Base-by-base conservation (phyloP, 805 yeast species). In the Candida chauliodis region DNA sequence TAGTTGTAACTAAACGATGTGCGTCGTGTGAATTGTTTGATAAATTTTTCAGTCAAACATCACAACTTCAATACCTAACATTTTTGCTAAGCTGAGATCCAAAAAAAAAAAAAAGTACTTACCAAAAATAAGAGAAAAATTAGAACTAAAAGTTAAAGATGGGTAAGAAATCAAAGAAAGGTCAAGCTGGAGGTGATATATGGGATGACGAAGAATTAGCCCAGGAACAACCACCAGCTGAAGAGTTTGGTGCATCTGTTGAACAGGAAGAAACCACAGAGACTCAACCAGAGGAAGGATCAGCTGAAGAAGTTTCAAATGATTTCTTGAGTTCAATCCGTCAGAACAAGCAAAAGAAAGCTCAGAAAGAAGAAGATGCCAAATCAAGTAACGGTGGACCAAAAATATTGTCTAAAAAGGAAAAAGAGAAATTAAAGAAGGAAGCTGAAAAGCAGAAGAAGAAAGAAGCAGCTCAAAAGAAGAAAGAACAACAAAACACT, bases 341-440 rank as follows among this genome's bases (percentile, higher is more conserved):
- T 63, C 78, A 75, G 47, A 81, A 91, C 42, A 86, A 86, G 66
- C 76, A 77, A 61, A 86, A 85, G 75, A 81, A 82, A 65, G 81
- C 78, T 35, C 81, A 73, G 32, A 80, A 79, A 61, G 79, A 74
- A 43, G 81, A 78, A 39, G 79, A 76, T 44, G 80, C 78, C 50
- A 76, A 76, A 38, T 75, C 76, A 45, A 66, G 60, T 52, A 61
- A 68, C 34, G 78, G 73, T 34, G 88, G 77, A 21, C 88, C 91
- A 34, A 75, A 79, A 47, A 72, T 89, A 56, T 88, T 90, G 63
- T 79, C 91, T 41, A 93, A 91, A 76, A 89, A 91, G 66, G 98
- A 85, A 56, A 85, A 84, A 66, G 95, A 91, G 69, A 90, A 82
- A 69, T 95, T 93, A 63, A 87, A 86, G 79, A 95, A 91, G 62